These are phyloP conservation scores for Aspergillus candidus DNA, from an alignment of 2,329 filamentous ascomycete species.

Conservation along the genomic window DNA sequence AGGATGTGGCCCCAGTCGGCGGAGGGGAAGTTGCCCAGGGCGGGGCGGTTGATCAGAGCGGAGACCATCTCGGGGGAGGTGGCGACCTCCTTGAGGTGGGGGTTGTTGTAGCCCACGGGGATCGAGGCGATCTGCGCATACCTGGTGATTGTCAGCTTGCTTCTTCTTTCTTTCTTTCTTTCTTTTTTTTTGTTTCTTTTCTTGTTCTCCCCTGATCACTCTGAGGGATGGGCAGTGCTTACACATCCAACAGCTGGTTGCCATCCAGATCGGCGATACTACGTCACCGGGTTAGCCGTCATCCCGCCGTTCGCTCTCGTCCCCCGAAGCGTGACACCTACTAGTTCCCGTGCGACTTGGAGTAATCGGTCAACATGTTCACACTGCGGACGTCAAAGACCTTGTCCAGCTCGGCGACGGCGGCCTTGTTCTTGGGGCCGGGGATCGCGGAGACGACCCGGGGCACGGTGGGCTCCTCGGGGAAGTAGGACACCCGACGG, in stretches of 20 bases:
- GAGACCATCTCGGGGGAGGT: slow-evolving; percentile 71
- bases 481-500: slow-evolving; percentile 47
- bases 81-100: slow-evolving; percentile 62
- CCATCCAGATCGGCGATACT: slow-evolving; percentile 47
- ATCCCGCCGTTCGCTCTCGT: not conserved
- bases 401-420: slow-evolving; percentile 63
- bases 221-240: slow-evolving; percentile 16
- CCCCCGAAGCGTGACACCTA: slow-evolving; percentile 22
- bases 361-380: slow-evolving; percentile 76
- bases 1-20: slow-evolving; percentile 77
- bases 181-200: too few relatives aligned
- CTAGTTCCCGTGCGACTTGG: slow-evolving; percentile 74
- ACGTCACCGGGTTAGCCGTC: slow-evolving; percentile 14
- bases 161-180: too few relatives aligned
- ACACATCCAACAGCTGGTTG: slow-evolving; percentile 48
- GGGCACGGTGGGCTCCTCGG: slow-evolving; percentile 54
- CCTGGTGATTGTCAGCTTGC: slow-evolving; percentile 33
- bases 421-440: slow-evolving; percentile 66
- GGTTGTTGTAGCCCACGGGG: slow-evolving; percentile 88
- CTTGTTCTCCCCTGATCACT: too few relatives aligned
- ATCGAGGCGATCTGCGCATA: slow-evolving; percentile 93
- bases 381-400: slow-evolving; percentile 82
- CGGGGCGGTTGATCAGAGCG: slow-evolving; percentile 80
- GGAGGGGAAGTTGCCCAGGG: slow-evolving; percentile 84
- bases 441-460: slow-evolving; percentile 58